Evolutionary conservation across 371 early-diverging fungal species (phyloP).

Genomic region (Chytridium lagenaria): DNA sequence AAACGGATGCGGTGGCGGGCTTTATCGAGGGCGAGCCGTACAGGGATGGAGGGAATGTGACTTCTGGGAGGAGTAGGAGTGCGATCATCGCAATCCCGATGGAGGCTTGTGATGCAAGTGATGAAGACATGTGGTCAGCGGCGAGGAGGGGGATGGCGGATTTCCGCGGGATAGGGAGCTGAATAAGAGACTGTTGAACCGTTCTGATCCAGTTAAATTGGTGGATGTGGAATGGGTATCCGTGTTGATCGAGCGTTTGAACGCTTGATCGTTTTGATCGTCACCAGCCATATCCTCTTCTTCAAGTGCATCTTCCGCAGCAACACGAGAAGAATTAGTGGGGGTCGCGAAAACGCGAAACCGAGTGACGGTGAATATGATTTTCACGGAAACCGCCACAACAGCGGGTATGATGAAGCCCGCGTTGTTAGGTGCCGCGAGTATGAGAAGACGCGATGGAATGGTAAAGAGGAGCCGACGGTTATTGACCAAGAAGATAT

Average conservation of each 20-base stretch:
- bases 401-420: neutral
- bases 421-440: neutral
- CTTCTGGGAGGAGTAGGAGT: neutral
- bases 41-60: neutral
- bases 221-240: neutral
- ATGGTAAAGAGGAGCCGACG: neutral
- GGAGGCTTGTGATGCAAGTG: conserved; percentile 7
- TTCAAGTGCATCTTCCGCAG: neutral
- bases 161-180: neutral
- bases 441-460: neutral
- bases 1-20: neutral
- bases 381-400: neutral
- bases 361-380: neutral
- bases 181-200: neutral
- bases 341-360: neutral
- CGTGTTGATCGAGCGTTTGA: neutral
- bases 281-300: neutral
- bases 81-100: conserved; percentile 9
- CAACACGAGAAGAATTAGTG: neutral
- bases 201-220: neutral
- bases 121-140: neutral
- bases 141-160: neutral
- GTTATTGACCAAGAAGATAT: neutral
- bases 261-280: neutral
- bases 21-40: neutral